phyloP scores from a whole-genome alignment of 768 basidiomycete genomes.

The Kwoniella europaea region DNA sequence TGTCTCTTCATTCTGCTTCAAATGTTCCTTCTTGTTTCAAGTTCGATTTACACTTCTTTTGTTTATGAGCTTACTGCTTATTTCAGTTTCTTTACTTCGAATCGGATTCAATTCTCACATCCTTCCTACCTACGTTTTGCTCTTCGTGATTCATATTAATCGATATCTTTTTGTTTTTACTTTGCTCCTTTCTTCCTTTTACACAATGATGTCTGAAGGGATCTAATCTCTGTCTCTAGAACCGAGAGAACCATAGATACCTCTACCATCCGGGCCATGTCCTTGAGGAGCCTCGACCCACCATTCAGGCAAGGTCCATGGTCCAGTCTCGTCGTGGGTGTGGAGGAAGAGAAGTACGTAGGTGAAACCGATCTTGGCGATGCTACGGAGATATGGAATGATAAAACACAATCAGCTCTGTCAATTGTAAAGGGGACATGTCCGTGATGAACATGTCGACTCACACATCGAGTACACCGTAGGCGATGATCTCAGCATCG shows the following conservation, averaged over 20 bases:
- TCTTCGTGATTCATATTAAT: too few relatives aligned
- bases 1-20: too few relatives aligned
- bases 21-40: too few relatives aligned
- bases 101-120: too few relatives aligned
- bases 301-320: constrained; percentile 46
- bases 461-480: constrained; percentile 55
- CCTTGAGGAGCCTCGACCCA: constrained; percentile 38
- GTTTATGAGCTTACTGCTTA: too few relatives aligned
- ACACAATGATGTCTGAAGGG: too few relatives aligned
- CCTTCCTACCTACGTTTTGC: too few relatives aligned
- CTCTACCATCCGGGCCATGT: constrained; percentile 37
- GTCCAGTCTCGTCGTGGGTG: constrained; percentile 45
- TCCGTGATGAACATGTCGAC: constrained; percentile 11
- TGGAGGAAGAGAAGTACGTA: constrained; percentile 49
- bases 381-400: constrained; percentile 14
- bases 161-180: too few relatives aligned
- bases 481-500: constrained; percentile 55
- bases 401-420: neutral
- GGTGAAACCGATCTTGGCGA: constrained; percentile 48
- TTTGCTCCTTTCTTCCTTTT: neutral
- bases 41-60: too few relatives aligned
- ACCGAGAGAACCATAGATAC: constrained; percentile 46
- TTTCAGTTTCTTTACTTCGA: too few relatives aligned
- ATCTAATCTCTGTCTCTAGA: constrained; percentile 15
- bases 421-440: neutral